Base-by-base conservation (phyloP, 192 early-diverging fungal species). In the Gigaspora rosea region DNA sequence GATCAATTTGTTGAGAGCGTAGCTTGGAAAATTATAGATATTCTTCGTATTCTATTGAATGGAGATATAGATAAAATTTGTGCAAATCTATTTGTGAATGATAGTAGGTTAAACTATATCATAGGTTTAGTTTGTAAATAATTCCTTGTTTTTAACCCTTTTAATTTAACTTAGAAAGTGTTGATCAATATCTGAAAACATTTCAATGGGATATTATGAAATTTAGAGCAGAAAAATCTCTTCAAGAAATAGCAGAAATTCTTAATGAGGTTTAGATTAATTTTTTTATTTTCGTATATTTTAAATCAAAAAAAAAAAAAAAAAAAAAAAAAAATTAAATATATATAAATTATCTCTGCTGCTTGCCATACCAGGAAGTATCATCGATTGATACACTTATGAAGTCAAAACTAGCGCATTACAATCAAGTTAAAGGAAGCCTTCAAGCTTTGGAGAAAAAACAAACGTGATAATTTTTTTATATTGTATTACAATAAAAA, bases 191-290 rank as follows among this genome's bases (percentile, higher is more conserved):
- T 75, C 82, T 98, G 16, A 88, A 90, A 73, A 85, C 88, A 32
- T 98, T 98, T 79, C 86, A 92, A 73, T 99, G 98, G 98, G 95
- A 98, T 81, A 94, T 91, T 18, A 92, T 97, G 90, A 98, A 97
- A 84, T 99, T 96, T 82, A 87, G 98, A 58, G 91, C 91, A 2
- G 98, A 99, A 84, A 95, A 96, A 83, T 88, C 94, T 8, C 83
- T 99, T 78, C 84, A 88, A 64, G 98, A 98, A 79, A 88, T 97
- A 32, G 83, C 92, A 0, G 87, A 91, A 46, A 82, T 91, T 77
- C 89, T 99, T 52, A 85, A 89, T 33, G 92, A 95, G 77, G 90
- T 94, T 83, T 71, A 20, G n/a, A 36, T 16, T 59, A 12, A 48
- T 0, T 72, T n/a, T 27, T 27, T 46, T 16, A 51, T 71, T 33